phyloP scores from a whole-genome alignment of 495 filamentous ascomycete genomes.

The Podospora pseudopauciseta region DNA sequence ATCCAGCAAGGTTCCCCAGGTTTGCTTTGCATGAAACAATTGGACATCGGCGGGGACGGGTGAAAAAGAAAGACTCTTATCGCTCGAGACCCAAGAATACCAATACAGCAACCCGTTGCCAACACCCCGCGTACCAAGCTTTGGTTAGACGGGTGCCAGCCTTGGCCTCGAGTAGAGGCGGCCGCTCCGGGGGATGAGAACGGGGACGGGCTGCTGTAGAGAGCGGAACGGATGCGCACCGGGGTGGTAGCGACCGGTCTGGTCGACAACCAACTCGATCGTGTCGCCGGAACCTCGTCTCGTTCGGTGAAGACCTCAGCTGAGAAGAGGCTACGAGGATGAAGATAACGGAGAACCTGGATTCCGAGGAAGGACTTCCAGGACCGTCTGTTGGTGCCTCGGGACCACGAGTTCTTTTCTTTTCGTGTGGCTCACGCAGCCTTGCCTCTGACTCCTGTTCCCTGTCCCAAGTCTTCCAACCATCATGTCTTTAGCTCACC shows the following conservation, averaged over 20 bases:
- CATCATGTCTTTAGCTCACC: neutral
- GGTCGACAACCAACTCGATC: neutral
- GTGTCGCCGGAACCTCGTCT: neutral
- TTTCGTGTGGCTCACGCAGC: neutral
- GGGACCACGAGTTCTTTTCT: neutral
- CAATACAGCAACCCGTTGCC: too few species aligned
- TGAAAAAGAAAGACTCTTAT: too few species aligned
- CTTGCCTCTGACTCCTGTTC: neutral
- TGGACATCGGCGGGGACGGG: neutral
- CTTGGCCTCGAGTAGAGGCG: neutral
- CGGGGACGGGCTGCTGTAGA: neutral
- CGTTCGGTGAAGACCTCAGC: neutral
- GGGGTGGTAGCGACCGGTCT: neutral
- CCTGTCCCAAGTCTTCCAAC: neutral
- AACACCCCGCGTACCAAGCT: neutral
- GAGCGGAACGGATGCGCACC: neutral
- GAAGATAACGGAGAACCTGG: neutral
- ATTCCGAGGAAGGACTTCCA: neutral
- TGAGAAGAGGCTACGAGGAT: neutral
- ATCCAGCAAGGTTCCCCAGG: slow-evolving; percentile 1
- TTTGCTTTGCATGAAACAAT: slow-evolving; percentile 3
- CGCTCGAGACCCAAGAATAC: too few species aligned
- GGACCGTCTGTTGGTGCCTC: neutral
- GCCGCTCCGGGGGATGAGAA: neutral
- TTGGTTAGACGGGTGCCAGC: neutral